These are phyloP conservation scores for Castanea sativa DNA, from an alignment of 306 rosid species.

Conservation along the genomic window DNA sequence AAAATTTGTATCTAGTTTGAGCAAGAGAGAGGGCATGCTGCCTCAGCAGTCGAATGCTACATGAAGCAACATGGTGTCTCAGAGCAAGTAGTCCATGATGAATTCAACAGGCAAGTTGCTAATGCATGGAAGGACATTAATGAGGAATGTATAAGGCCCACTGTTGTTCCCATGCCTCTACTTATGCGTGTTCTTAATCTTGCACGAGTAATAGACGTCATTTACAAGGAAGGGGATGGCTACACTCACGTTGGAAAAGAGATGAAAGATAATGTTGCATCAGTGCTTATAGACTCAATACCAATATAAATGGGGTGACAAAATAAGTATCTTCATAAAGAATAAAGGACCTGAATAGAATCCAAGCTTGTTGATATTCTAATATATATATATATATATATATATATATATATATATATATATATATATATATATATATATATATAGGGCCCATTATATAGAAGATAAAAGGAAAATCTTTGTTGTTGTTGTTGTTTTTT, in stretches of 20 bases:
- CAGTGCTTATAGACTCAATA: neutral
- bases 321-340: no score
- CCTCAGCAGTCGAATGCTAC: conserved; percentile 41
- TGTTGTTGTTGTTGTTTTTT: no score
- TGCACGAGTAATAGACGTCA: no score
- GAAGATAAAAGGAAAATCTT: no score
- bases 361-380: no score
- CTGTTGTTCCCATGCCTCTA: conserved; percentile 23
- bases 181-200: conserved; percentile 35
- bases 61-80: conserved; percentile 24
- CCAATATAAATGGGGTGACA: neutral
- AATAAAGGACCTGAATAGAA: no score
- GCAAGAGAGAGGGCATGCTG: conserved; percentile 35
- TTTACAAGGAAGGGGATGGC: no score
- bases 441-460: no score
- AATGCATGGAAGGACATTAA: conserved; percentile 43
- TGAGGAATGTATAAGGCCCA: conserved; percentile 26
- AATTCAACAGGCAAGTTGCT: conserved; percentile 2
- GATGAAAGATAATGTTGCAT: neutral
- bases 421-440: no score
- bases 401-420: no score
- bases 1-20: conserved; percentile 22
- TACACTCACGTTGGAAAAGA: neutral
- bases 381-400: no score
- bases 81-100: conserved; percentile 5